Evolutionary conservation across 2,329 filamentous ascomycete genomes (phyloP), one percentile per base, ranked within the genome.

Genomic region (Aureobasidium sp.): DNA sequence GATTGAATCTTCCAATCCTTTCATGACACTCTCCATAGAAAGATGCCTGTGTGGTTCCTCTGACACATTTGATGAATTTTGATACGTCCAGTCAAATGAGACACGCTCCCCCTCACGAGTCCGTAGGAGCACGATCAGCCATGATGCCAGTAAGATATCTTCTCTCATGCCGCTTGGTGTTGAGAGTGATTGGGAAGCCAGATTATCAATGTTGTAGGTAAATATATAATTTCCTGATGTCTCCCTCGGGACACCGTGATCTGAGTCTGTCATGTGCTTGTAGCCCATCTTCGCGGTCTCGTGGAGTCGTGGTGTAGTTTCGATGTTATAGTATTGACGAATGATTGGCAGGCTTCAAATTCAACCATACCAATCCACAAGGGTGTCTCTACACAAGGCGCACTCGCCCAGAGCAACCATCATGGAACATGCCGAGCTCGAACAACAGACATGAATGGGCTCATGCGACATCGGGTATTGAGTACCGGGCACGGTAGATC

Each of bases 111-210:
- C 74, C 64, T 80, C 78, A 10, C 70, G 69, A 1, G 73, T 77
- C 11, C 77, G 72, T 61, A 78, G 61, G 8, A 80, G 73, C 7
- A 77, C 73, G 13, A 79, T 69, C 14, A 79, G 71, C 78, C 78
- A 80, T 44, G 78, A 72, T 39, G 75, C 48, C 11, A 79, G 71
- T 13, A 79, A 21, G 16, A 76, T 58, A 21, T 77, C 76, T n/a
- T 78, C 74, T 61, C 65, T 75, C 67, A 76, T 70, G 34, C 71
- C 68, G 8, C 27, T 48, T n/a, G 45, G 45, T 9, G 45, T 48
- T 14, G 27, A 14, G 16, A 3, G 16, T 30, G 27, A 48, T 30
- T 48, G 45, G 27, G 7, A 48, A 9, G 27, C 16, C 9, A 30
- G 9, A 16, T 16, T 8, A 5, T n/a, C n/a, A 6, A 48, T 48